These are phyloP conservation scores for Geum urbanum DNA, from an alignment of 306 rosid genomes.

Conservation along the genomic window DNA sequence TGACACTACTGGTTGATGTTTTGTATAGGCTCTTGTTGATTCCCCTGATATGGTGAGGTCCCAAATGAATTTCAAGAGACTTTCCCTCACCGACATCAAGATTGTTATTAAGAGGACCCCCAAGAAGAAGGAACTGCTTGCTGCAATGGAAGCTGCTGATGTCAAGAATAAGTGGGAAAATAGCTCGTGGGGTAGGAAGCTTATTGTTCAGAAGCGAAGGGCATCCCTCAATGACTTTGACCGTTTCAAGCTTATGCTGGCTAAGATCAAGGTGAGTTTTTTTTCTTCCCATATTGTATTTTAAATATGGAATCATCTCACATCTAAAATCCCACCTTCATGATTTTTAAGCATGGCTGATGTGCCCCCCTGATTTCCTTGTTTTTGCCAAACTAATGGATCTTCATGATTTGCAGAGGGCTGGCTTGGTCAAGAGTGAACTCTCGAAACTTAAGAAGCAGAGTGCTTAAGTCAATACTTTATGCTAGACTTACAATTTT, in stretches of 20 bases:
- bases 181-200: conserved; percentile 91
- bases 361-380: too few relatives aligned
- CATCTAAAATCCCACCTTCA: too few relatives aligned
- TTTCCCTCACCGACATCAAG: conserved; percentile 83
- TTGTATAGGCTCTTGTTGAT: conserved; percentile 94
- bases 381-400: not conserved
- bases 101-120: conserved; percentile 86
- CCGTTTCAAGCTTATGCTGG: conserved; percentile 91
- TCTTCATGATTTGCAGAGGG: conserved; percentile 52
- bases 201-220: conserved; percentile 74
- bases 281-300: too few relatives aligned
- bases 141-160: conserved; percentile 88
- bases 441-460: conserved; percentile 69
- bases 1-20: conserved; percentile 3
- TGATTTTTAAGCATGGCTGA: too few relatives aligned
- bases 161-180: conserved; percentile 98
- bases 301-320: too few relatives aligned
- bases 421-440: conserved; percentile 77
- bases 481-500: conserved; percentile 32
- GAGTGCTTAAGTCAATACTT: conserved; percentile 37
- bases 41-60: conserved; percentile 80
- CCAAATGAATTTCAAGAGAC: conserved; percentile 79
- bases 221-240: conserved; percentile 78
- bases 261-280: conserved; percentile 75
- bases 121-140: conserved; percentile 76